Conservation (phyloP, 192 early-diverging fungal species). For the Cladochytrium replicatum region DNA sequence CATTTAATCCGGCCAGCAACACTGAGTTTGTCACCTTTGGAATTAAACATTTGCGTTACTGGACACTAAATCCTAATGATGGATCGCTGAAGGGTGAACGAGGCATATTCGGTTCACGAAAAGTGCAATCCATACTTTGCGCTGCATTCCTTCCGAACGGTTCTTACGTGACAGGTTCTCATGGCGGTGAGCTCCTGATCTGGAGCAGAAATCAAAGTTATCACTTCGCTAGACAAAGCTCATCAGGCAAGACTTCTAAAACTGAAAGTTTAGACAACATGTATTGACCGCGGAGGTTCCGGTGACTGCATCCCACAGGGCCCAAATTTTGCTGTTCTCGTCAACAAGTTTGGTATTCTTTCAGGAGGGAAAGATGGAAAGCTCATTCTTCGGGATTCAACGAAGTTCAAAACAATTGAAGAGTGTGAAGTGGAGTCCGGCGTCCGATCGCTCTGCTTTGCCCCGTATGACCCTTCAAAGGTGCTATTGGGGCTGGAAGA, state of each 20-base stretch:
- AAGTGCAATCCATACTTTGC: constrained; percentile 11
- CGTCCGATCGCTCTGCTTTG: not conserved
- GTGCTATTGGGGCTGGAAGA: constrained; percentile 5
- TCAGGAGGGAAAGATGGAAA: constrained; percentile 13
- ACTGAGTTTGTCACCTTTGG: constrained; percentile 22
- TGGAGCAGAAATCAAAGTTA: constrained; percentile 14
- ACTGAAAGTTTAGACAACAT: not conserved
- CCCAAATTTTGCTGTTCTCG: constrained; percentile 5
- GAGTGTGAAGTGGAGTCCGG: constrained; percentile 5
- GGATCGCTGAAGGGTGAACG: not conserved
- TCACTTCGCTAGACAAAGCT: constrained; percentile 7
- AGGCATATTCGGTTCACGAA: constrained; percentile 12
- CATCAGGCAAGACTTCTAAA: constrained; percentile 1
- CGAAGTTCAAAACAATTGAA: not conserved
- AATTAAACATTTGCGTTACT: constrained; percentile 11
- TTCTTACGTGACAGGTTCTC: constrained; percentile 6
- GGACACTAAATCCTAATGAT: constrained; percentile 4
- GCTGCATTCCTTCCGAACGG: constrained; percentile 8
- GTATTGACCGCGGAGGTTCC: no score
- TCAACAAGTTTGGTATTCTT: constrained; percentile 3
- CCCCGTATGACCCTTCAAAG: not conserved
- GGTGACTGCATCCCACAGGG: constrained; percentile 5
- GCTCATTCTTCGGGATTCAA: constrained; percentile 2
- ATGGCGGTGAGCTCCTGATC: constrained; percentile 8
- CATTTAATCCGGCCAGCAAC: not conserved